Conservation (phyloP, 805 yeast species). For the Myxozyma nipponensis region DNA sequence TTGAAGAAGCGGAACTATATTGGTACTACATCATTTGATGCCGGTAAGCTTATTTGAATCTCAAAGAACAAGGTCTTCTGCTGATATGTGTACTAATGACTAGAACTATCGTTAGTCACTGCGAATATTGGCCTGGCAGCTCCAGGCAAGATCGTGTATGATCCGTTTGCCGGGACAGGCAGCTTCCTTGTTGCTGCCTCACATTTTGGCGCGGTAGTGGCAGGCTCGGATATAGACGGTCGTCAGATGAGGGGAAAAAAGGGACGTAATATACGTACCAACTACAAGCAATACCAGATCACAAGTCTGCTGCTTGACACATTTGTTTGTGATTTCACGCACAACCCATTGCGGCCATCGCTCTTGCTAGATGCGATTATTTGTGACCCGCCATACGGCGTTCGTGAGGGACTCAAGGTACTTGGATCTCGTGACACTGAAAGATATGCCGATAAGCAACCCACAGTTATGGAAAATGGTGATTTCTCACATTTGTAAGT, state of each 20-base stretch:
- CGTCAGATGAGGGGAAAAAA: constrained; percentile 69
- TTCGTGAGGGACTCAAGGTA: constrained; percentile 89
- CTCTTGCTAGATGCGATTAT: constrained; percentile 72
- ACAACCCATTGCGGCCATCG: constrained; percentile 66
- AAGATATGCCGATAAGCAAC: constrained; percentile 51
- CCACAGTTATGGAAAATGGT: constrained; percentile 24
- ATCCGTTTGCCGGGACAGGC: constrained; percentile 97
- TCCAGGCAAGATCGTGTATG: constrained; percentile 67
- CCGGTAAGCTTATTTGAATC: too few relatives aligned
- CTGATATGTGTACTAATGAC: not conserved
- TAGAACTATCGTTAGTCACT: constrained; percentile 75
- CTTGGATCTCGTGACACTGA: constrained; percentile 76
- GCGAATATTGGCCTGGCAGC: constrained; percentile 79
- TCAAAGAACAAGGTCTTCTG: not conserved
- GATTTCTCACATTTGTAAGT: constrained; percentile 20
- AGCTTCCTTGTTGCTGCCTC: constrained; percentile 88
- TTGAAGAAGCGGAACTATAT: constrained; percentile 77
- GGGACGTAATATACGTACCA: constrained; percentile 50
- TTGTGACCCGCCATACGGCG: constrained; percentile 98
- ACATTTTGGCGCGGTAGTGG: constrained; percentile 63
- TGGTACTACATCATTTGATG: constrained; percentile 96
- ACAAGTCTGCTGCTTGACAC: constrained; percentile 62
- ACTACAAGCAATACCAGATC: constrained; percentile 72
- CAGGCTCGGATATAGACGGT: constrained; percentile 88
- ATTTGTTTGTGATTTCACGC: constrained; percentile 90